These are phyloP conservation scores for Globisporangium irregulare DNA, from an alignment of 352 stramenopile genomes.

Conservation along the genomic window DNA sequence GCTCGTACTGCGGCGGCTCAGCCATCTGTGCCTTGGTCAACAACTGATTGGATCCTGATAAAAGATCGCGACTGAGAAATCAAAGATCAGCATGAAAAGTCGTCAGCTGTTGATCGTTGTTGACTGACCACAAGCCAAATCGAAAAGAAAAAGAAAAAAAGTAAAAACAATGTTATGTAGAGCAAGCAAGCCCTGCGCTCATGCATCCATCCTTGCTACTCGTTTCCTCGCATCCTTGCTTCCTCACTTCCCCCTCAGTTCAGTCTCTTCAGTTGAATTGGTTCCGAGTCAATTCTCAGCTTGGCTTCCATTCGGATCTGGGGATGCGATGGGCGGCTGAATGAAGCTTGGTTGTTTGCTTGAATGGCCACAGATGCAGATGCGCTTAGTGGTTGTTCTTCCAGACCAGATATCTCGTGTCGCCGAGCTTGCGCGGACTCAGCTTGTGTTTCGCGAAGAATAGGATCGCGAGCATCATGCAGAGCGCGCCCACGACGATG, in stretches of 20 bases:
- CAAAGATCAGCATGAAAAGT: neutral
- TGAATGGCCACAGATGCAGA: neutral
- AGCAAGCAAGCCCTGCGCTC: neutral
- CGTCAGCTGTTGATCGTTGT: neutral
- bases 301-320: neutral
- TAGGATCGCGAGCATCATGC: conserved; percentile 90
- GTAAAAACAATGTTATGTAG: neutral
- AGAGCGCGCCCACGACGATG: conserved; percentile 94
- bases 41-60: neutral
- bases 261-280: neutral
- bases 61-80: neutral
- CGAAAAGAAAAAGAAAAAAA: neutral
- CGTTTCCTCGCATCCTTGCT: neutral
- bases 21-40: neutral
- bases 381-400: conserved; percentile 91
- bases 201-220: neutral
- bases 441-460: conserved; percentile 97
- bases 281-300: neutral
- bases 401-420: conserved; percentile 95
- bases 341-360: neutral
- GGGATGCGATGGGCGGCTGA: neutral
- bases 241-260: neutral
- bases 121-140: neutral
- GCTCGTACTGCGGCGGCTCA: conserved; percentile 42
- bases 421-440: conserved; percentile 92